Base-by-base conservation (phyloP, 345 rosid species). In the Dovyalis caffra region DNA sequence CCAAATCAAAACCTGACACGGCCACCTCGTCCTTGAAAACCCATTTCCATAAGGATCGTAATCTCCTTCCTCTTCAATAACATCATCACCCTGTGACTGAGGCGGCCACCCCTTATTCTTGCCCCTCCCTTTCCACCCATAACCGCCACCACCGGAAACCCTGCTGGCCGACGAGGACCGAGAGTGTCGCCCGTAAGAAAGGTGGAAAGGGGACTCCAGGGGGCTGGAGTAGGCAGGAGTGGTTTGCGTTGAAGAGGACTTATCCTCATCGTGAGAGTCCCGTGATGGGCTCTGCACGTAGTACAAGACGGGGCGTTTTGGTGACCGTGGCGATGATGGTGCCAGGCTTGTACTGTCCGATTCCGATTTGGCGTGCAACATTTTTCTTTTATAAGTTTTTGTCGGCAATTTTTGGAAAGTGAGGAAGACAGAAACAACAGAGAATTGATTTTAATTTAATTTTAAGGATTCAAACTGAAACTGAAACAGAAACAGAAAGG, bases 211-310 rank as follows among this genome's bases (percentile, higher is more conserved):
- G 28, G 78, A 74, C 10, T 69, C 72, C 62, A 15, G 40, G 10
- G 75, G 82, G 26, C 72, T 78, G 34, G 58, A 32, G 62, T 31
- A 16, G 37, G 74, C 26, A 6, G 68, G 74, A 0, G 66, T 63
- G 51, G 75, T 25, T 1, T 70, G 73, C 65, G 33, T 31, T 1
- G 77, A 45, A 0, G 81, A 74, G 3, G 74, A 74, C 60, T 73
- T 73, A 60, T 78, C 81, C 29, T 58, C 80, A 47, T 78, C 80
- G 12, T 72, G 77, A 16, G 81, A 73, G 69, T 72, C 73, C 0
- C 69, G 63, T 1, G 77, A 74, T 0, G 78, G 82, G 63, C 67
- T 69, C 51, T 74, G 66, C 20, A 79, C 82, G 75, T 68, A 74
- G 78, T 74, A 35, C 38, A 35, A 79, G 0, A 64, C 78, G 25